Conservation (phyloP, 306 rosid genomes). For the Astragalus glycyphyllos region DNA sequence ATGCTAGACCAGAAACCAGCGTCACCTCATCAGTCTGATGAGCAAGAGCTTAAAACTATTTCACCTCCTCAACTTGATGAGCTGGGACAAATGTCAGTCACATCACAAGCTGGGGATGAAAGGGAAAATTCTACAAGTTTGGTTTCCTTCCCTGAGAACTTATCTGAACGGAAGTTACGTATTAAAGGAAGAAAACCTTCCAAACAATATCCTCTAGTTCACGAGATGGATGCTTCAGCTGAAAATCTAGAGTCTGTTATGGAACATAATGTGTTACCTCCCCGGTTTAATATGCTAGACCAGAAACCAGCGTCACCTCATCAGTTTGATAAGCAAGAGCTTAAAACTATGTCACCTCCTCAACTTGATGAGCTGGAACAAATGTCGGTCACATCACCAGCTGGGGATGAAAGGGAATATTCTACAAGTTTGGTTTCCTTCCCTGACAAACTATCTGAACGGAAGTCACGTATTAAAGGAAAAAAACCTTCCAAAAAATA, state of each 20-base stretch:
- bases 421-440: slow-evolving; percentile 35
- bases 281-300: slow-evolving; percentile 38
- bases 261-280: slow-evolving; percentile 43
- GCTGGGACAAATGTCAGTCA: slow-evolving; percentile 37
- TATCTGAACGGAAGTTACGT: slow-evolving; percentile 41
- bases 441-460: slow-evolving; percentile 36
- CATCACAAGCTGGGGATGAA: slow-evolving; percentile 33
- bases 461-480: slow-evolving; percentile 41
- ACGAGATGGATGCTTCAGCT: slow-evolving; percentile 23
- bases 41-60: slow-evolving; percentile 24
- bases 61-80: slow-evolving; percentile 41
- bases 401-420: slow-evolving; percentile 42
- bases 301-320: slow-evolving; percentile 34
- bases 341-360: slow-evolving; percentile 38
- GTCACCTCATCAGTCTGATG: slow-evolving; percentile 24
- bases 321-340: slow-evolving; percentile 8
- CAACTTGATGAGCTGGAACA: slow-evolving; percentile 43
- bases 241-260: slow-evolving; percentile 44
- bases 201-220: slow-evolving; percentile 43
- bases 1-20: slow-evolving; percentile 43
- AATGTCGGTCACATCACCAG: slow-evolving; percentile 25
- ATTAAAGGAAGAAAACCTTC: slow-evolving; percentile 44
- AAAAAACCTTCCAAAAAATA: slow-evolving; percentile 46
- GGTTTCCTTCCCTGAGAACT: slow-evolving; percentile 36
- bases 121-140: slow-evolving; percentile 41